These are phyloP conservation scores for Epithemia pelagica DNA, from an alignment of 108 stramenopile species.

Conservation along the genomic window DNA sequence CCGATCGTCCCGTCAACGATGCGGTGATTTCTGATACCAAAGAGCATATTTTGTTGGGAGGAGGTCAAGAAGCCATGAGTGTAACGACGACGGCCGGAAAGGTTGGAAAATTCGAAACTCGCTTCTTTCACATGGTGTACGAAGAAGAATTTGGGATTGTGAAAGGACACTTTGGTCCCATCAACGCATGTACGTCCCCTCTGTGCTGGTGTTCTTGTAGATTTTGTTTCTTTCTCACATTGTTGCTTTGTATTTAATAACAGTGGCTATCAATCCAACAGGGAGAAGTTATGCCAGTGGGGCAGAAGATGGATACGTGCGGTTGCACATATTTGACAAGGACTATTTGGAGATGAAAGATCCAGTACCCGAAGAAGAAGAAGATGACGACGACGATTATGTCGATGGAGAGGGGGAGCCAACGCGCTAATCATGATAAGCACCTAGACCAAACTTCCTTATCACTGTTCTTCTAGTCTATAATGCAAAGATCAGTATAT, in stretches of 20 bases:
- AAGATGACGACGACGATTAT: slow-evolving; percentile 37
- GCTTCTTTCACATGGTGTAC: slow-evolving; percentile 95
- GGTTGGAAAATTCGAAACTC: slow-evolving; percentile 97
- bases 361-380: slow-evolving; percentile 85
- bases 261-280: slow-evolving; percentile 92
- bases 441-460: too few species aligned
- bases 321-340: slow-evolving; percentile 95
- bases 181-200: slow-evolving; percentile 76
- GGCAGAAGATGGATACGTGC: slow-evolving; percentile 95
- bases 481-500: too few species aligned
- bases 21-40: slow-evolving; percentile 92
- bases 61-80: slow-evolving; percentile 98
- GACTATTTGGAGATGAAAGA: slow-evolving; percentile 94
- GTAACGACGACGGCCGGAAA: slow-evolving; percentile 98
- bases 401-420: slow-evolving; percentile 33
- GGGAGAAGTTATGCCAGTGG: slow-evolving; percentile 89
- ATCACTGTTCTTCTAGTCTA: too few species aligned
- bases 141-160: slow-evolving; percentile 96
- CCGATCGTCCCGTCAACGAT: slow-evolving; percentile 97
- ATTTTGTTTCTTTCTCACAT: slow-evolving; percentile 1
- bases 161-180: slow-evolving; percentile 99
- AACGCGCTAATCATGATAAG: not conserved
- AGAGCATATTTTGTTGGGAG: slow-evolving; percentile 96
- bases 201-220: not conserved
- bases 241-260: not conserved